Conservation (phyloP, 2,329 filamentous ascomycete genomes). For the Chrysosporium keratinophilum region DNA sequence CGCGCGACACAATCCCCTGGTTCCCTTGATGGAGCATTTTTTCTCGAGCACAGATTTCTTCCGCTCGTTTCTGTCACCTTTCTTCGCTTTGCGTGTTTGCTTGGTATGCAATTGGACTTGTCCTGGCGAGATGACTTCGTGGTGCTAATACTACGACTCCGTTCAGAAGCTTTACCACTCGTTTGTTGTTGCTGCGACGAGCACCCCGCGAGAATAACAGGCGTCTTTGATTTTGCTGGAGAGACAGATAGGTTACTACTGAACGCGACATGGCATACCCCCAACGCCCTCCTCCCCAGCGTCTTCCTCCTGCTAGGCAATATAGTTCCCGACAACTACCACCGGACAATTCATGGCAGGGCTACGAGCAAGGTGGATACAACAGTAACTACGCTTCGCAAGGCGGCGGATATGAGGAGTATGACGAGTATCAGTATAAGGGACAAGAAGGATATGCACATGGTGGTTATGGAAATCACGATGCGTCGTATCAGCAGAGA, state of each 20-base stretch:
- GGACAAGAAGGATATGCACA: slow-evolving; percentile 23
- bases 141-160: too few relatives aligned
- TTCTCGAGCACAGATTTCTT: too few relatives aligned
- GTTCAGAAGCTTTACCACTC: neutral
- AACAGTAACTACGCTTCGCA: slow-evolving; percentile 19
- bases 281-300: slow-evolving; percentile 27
- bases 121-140: too few relatives aligned
- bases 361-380: slow-evolving; percentile 21
- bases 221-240: too few relatives aligned
- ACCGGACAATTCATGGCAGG: slow-evolving; percentile 20
- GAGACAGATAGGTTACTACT: neutral
- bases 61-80: too few relatives aligned
- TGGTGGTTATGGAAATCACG: slow-evolving; percentile 11
- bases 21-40: too few relatives aligned
- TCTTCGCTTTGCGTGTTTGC: too few relatives aligned
- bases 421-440: slow-evolving; percentile 21
- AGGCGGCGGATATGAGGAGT: slow-evolving; percentile 24
- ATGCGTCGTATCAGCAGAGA: slow-evolving; percentile 6
- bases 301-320: slow-evolving; percentile 20
- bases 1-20: too few relatives aligned
- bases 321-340: slow-evolving; percentile 2
- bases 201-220: too few relatives aligned
- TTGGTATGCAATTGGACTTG: too few relatives aligned
- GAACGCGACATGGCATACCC: slow-evolving; percentile 38
- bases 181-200: neutral